Percentiles rank a stretch among this genome's conserved stretches.
Conservation (phyloP, 441 rosid species). For the Eugenia klotzschiana region DNA sequence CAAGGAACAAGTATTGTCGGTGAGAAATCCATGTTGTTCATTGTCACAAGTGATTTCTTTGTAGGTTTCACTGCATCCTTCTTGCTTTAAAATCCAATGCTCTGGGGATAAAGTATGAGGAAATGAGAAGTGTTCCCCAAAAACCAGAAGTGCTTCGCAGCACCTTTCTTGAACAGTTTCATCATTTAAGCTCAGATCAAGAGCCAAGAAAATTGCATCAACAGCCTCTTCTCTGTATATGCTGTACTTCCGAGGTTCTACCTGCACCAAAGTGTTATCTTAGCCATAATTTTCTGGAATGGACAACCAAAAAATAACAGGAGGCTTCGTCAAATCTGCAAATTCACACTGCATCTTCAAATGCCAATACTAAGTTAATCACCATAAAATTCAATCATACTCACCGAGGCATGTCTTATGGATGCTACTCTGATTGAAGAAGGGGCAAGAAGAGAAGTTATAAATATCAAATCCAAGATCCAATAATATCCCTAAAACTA, state of each 20-base stretch:
- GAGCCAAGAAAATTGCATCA: slow-evolving; percentile 25
- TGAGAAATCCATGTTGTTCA: slow-evolving; percentile 6
- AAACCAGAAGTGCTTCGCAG: slow-evolving; percentile 31
- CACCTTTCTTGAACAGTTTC: slow-evolving; percentile 21
- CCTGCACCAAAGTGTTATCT: slow-evolving; percentile 14
- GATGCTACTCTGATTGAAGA: background rate
- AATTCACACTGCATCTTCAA: background rate
- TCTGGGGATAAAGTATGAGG: slow-evolving; percentile 19
- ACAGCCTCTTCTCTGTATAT: slow-evolving; percentile 41
- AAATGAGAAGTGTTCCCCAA: slow-evolving; percentile 29
- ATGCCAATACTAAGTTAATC: background rate
- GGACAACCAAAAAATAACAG: background rate
- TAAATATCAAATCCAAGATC: background rate
- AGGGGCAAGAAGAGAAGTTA: background rate
- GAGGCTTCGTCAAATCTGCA: background rate
- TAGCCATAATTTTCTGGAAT: background rate
- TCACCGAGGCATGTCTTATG: background rate
- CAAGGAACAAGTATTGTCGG: background rate
- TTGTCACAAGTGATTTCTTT: background rate
- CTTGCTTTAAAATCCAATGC: slow-evolving; percentile 32
- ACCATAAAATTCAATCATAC: background rate
- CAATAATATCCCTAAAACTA: background rate
- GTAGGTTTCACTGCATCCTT: slow-evolving; percentile 10
- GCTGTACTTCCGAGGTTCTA: slow-evolving; percentile 29
- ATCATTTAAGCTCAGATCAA: slow-evolving; percentile 23